A percentile compares a stretch with the other conserved stretches of the same genome.
phyloP scores from a whole-genome alignment of 2,329 filamentous ascomycete species.

The Colletotrichum karsti region DNA sequence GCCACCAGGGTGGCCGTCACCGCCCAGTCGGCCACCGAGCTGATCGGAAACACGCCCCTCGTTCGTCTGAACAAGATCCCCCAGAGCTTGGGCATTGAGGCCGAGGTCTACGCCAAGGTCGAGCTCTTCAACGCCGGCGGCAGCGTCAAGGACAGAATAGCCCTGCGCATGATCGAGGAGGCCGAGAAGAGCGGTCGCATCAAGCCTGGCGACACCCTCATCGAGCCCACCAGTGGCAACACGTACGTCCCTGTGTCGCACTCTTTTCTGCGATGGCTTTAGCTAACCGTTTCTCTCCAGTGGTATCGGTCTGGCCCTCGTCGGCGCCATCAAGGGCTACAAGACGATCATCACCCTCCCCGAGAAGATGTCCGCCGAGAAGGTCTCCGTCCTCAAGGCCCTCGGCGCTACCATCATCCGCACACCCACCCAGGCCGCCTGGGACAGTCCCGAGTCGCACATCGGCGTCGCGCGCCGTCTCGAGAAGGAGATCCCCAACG shows the following conservation, averaged over 20 bases:
- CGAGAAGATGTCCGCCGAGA: constrained; percentile 99
- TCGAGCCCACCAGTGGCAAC: constrained; percentile 97
- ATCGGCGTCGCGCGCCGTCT: constrained; percentile 92
- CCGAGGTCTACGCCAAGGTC: constrained; percentile 88
- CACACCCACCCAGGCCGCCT: constrained; percentile 94
- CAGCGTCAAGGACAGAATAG: constrained; percentile 94
- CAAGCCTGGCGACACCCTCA: constrained; percentile 95
- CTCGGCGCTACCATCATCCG: constrained; percentile 97
- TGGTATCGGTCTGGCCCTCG: constrained; percentile 92
- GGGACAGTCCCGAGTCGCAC: constrained; percentile 93
- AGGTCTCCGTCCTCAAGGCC: constrained; percentile 92
- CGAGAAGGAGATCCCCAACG: constrained; percentile 95
- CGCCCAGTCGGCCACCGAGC: constrained; percentile 75
- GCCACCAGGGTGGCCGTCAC: constrained; percentile 38
- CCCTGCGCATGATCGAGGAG: constrained; percentile 95
- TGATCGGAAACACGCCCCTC: constrained; percentile 96
- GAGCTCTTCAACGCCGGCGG: constrained; percentile 95
- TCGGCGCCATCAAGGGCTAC: constrained; percentile 96
- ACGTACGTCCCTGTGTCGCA: constrained; percentile 62
- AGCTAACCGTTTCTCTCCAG: constrained; percentile 43
- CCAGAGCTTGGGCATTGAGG: constrained; percentile 87
- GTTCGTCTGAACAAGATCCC: constrained; percentile 94
- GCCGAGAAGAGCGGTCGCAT: constrained; percentile 92
- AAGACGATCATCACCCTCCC: constrained; percentile 98
- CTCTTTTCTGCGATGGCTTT: not conserved